Evolutionary conservation across 371 early-diverging fungal species (phyloP).

Genomic region (Sporodiniella umbellata): DNA sequence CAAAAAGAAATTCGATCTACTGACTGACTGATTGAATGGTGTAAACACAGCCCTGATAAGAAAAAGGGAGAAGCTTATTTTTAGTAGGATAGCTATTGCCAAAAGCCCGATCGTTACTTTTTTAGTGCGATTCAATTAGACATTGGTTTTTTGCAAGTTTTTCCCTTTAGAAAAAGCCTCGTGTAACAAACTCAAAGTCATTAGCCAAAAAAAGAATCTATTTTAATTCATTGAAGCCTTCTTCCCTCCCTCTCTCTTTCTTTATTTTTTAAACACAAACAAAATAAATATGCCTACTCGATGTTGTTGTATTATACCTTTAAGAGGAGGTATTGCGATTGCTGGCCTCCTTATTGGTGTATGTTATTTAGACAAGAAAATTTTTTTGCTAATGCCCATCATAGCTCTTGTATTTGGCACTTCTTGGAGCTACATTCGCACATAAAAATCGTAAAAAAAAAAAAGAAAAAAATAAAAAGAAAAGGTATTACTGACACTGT

Average conservation of each 20-base stretch:
- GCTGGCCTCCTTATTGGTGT: conserved; percentile 32
- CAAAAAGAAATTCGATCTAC: no score
- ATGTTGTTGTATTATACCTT: conserved; percentile 48
- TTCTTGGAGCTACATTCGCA: conserved; percentile 38
- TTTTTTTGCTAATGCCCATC: not conserved
- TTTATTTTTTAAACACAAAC: not conserved
- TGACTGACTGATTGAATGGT: no score
- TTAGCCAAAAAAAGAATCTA: not conserved
- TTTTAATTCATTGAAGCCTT: not conserved
- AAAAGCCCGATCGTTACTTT: no score
- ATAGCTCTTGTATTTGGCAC: conserved; percentile 32
- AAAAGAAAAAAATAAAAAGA: not conserved
- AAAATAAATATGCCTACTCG: conserved; percentile 16
- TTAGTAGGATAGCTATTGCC: no score
- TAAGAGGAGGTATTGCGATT: conserved; percentile 34
- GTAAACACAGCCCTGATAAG: no score
- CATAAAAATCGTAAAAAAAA: conserved; percentile 42
- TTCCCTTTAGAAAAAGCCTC: no score
- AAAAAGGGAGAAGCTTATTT: no score
- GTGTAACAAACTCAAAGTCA: not conserved
- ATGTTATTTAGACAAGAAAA: conserved; percentile 4
- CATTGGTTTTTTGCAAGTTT: no score
- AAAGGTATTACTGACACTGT: not conserved
- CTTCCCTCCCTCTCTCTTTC: not conserved
- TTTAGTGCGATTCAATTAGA: no score